Conservation (phyloP, 2,329 filamentous ascomycete genomes). For the Parascedosporium putredinis region DNA sequence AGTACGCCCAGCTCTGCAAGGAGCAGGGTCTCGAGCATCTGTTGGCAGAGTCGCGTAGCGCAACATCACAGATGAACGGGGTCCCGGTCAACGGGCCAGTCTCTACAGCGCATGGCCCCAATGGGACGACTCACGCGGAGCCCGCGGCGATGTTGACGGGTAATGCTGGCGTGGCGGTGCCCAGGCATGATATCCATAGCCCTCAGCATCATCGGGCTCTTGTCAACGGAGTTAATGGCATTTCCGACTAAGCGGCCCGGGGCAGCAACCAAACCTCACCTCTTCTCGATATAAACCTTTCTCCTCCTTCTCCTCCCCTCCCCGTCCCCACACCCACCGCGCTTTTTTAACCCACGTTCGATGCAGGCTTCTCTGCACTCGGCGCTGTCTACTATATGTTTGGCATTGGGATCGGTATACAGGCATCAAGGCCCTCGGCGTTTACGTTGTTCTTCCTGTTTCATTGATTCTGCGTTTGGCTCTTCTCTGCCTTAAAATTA, state of each 20-base stretch:
- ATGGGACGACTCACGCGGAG: not conserved
- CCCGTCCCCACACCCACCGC: no score
- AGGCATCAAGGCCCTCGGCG: not conserved
- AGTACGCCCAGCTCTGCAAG: slow-evolving; percentile 42
- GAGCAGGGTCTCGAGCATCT: slow-evolving; percentile 49
- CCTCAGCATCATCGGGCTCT: not conserved
- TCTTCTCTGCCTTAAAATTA: not conserved
- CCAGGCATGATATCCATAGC: not conserved
- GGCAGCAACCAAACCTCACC: no score
- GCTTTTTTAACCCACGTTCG: not conserved
- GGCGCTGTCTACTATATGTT: not conserved
- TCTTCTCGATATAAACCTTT: no score
- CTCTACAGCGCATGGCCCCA: not conserved
- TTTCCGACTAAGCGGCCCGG: not conserved
- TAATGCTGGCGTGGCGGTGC: not conserved
- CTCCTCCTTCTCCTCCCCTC: slow-evolving; percentile 2
- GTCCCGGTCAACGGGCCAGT: slow-evolving; percentile 32
- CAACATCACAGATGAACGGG: slow-evolving; percentile 22
- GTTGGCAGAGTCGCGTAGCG: slow-evolving; percentile 21
- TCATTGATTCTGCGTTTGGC: not conserved
- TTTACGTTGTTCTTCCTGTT: slow-evolving; percentile 3
- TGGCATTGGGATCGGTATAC: slow-evolving; percentile 5
- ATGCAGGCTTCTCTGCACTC: not conserved
- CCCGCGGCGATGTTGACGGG: not conserved
- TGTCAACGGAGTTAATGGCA: slow-evolving; percentile 7